Percentiles rank a stretch among this genome's conserved stretches.
Conservation (phyloP, 2,329 filamentous ascomycete genomes). For the Pseudocercospora crystallina region DNA sequence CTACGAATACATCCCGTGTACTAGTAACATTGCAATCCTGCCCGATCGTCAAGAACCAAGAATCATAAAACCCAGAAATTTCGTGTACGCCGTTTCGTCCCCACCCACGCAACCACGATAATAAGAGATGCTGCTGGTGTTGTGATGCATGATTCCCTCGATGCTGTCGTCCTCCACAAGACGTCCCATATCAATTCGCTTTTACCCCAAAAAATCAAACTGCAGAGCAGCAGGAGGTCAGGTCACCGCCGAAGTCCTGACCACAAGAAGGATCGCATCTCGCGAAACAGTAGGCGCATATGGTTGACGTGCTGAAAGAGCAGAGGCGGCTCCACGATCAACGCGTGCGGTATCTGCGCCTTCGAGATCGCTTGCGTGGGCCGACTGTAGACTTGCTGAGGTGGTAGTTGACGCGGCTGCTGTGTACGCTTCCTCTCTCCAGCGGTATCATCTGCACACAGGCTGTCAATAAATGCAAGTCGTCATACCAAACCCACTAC, state of each 20-base stretch:
- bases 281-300: constrained; percentile 9
- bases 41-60: not conserved
- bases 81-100: constrained; percentile 4
- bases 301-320: constrained; percentile 12
- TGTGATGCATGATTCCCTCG: constrained; percentile 7
- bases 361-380: constrained; percentile 3
- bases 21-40: not conserved
- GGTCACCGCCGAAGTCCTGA: constrained; percentile 4
- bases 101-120: constrained; percentile 5
- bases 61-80: constrained; percentile 9
- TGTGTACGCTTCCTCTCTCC: constrained; percentile 5
- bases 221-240: not conserved
- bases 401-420: constrained; percentile 11
- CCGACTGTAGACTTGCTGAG: not conserved
- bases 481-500: constrained; percentile 3
- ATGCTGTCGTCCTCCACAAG: constrained; percentile 1
- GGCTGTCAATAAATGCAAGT: constrained; percentile 18
- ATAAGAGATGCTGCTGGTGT: constrained; percentile 3
- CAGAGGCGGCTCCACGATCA: constrained; percentile 8
- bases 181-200: not conserved
- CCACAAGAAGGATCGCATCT: constrained; percentile 14
- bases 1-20: constrained; percentile 6
- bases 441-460: constrained; percentile 1
- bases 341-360: constrained; percentile 2
- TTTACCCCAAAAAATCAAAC: too few species aligned